Evolutionary conservation across 2,329 filamentous ascomycete genomes (phyloP).

Genomic region (Tolypocladium tropicale): DNA sequence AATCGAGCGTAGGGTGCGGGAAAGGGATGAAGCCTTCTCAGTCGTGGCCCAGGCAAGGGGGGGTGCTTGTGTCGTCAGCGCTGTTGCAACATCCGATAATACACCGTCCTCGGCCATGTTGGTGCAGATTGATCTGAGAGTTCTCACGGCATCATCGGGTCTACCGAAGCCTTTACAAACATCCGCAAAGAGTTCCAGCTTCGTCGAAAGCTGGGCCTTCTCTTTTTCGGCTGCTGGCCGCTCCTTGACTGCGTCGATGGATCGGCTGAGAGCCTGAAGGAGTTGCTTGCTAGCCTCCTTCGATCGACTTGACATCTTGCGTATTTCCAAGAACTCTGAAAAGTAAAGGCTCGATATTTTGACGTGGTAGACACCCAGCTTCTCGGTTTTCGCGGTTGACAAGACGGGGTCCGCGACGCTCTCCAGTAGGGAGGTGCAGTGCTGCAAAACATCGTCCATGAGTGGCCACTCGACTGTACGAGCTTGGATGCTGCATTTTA

Average conservation of each 20-base stretch:
- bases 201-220: slow-evolving; percentile 48
- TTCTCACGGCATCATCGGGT: slow-evolving; percentile 45
- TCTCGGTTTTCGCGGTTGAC: slow-evolving; percentile 17
- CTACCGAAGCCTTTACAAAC: slow-evolving; percentile 43
- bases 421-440: slow-evolving; percentile 44
- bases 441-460: slow-evolving; percentile 46
- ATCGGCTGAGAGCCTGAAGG: slow-evolving; percentile 50
- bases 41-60: slow-evolving; percentile 41
- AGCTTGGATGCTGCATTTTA: slow-evolving; percentile 41
- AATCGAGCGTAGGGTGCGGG: slow-evolving; percentile 48
- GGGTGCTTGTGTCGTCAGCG: slow-evolving; percentile 39
- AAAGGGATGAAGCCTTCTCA: slow-evolving; percentile 41
- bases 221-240: slow-evolving; percentile 44
- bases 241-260: slow-evolving; percentile 50
- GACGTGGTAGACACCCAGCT: slow-evolving; percentile 40
- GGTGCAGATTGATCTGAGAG: slow-evolving; percentile 50
- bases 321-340: slow-evolving; percentile 43
- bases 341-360: slow-evolving; percentile 67
- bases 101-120: slow-evolving; percentile 49
- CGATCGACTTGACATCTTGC: slow-evolving; percentile 29
- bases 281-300: slow-evolving; percentile 28
- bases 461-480: slow-evolving; percentile 39
- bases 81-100: slow-evolving; percentile 40
- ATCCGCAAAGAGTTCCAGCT: slow-evolving; percentile 58
- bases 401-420: slow-evolving; percentile 32